Evolutionary conservation across 768 basidiomycete species (phyloP).

Genomic region (Suillus placidus): DNA sequence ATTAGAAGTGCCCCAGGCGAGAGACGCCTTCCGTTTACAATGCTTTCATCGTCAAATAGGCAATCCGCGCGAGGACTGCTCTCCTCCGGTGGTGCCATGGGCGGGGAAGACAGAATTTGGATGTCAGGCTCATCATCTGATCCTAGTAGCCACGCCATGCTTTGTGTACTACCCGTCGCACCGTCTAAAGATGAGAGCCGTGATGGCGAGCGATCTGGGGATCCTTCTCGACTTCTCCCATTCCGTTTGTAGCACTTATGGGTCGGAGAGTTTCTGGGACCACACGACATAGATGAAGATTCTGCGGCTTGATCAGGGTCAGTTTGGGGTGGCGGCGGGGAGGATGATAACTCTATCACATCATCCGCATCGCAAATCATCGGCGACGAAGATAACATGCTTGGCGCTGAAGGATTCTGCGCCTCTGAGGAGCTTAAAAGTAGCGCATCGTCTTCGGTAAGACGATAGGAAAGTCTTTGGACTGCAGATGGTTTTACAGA

Average conservation of each 20-base stretch:
- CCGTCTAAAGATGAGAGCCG: slow-evolving; percentile 15
- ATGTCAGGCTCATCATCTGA: slow-evolving; percentile 63
- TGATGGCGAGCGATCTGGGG: slow-evolving; percentile 23
- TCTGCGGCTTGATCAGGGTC: not conserved
- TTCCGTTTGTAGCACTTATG: not conserved
- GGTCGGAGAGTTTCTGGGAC: not conserved
- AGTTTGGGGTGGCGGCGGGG: slow-evolving; percentile 16
- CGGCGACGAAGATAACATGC: slow-evolving; percentile 25
- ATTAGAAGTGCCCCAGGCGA: slow-evolving; percentile 23
- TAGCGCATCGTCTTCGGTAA: not conserved
- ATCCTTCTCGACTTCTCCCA: slow-evolving; percentile 4
- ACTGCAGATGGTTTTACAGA: not conserved
- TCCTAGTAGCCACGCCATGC: slow-evolving; percentile 69
- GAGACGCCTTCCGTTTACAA: slow-evolving; percentile 24
- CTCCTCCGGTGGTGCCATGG: slow-evolving; percentile 25
- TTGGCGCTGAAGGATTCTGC: slow-evolving; percentile 13
- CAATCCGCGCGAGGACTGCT: slow-evolving; percentile 7
- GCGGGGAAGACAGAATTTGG: slow-evolving; percentile 56
- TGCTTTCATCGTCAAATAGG: slow-evolving; percentile 24
- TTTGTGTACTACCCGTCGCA: slow-evolving; percentile 29
- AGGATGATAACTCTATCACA: slow-evolving; percentile 37
- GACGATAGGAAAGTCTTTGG: not conserved
- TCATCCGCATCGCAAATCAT: slow-evolving; percentile 22
- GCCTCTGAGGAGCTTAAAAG: slow-evolving; percentile 6
- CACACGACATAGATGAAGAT: not conserved